A percentile compares a stretch with the other conserved stretches of the same genome.
phyloP scores from a whole-genome alignment of 345 rosid genomes.

The Lumnitzera littorea region DNA sequence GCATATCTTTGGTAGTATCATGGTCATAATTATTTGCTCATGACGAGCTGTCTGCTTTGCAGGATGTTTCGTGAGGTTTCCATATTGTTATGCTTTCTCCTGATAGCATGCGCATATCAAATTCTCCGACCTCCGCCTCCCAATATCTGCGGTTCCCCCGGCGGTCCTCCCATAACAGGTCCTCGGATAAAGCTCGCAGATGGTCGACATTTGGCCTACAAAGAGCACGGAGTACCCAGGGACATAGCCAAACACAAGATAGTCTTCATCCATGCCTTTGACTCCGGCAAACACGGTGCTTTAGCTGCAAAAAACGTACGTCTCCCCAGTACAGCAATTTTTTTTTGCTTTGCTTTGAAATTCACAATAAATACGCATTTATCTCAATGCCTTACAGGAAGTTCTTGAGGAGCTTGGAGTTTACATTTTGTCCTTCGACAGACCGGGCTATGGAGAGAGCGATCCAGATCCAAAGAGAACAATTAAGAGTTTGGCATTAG shows the following conservation, averaged over 20 bases:
- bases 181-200: slow-evolving; percentile 47
- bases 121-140: slow-evolving; percentile 36
- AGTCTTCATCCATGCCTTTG: slow-evolving; percentile 40
- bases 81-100: slow-evolving; percentile 20
- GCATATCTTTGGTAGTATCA: too few relatives aligned
- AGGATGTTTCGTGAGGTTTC: slow-evolving; percentile 15
- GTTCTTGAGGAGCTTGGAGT: slow-evolving; percentile 41
- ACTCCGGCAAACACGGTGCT: slow-evolving; percentile 26
- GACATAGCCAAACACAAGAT: slow-evolving; percentile 34
- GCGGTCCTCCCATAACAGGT: slow-evolving; percentile 27
- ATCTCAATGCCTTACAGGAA: slow-evolving; percentile 22
- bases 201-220: slow-evolving; percentile 54
- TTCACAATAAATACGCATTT: too few relatives aligned
- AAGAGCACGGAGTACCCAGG: slow-evolving; percentile 33
- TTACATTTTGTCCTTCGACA: slow-evolving; percentile 54
- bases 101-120: slow-evolving; percentile 36
- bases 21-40: too few relatives aligned
- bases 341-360: too few relatives aligned
- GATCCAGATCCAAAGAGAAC: slow-evolving; percentile 50
- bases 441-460: slow-evolving; percentile 76
- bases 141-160: slow-evolving; percentile 32
- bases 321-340: too few relatives aligned
- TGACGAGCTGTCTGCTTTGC: neutral
- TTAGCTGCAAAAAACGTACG: too few relatives aligned
- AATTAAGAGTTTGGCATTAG: slow-evolving; percentile 43